Conservation (phyloP, 2,329 filamentous ascomycete species). For the Talaromyces sp. region DNA sequence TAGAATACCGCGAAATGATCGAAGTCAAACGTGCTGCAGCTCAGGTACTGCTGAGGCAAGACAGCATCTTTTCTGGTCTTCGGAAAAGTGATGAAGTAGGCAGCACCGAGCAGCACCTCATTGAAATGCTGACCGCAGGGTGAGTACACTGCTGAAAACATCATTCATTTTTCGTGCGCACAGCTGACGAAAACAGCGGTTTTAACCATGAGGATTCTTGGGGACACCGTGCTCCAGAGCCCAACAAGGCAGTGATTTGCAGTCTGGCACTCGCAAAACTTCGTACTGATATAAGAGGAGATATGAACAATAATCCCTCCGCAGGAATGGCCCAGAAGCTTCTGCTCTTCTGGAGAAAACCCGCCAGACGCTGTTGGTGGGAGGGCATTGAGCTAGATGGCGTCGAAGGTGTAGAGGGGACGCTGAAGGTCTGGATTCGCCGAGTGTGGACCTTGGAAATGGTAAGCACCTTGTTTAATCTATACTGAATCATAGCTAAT, state of each 20-base stretch:
- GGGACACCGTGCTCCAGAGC: conserved; percentile 96
- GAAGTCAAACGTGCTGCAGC: conserved; percentile 91
- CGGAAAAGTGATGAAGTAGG: conserved; percentile 93
- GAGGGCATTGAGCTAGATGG: conserved; percentile 88
- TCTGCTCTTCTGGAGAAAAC: conserved; percentile 95
- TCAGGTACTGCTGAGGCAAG: conserved; percentile 75
- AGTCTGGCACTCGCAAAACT: conserved; percentile 88
- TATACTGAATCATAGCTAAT: conserved; percentile 10
- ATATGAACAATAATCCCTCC: conserved; percentile 66
- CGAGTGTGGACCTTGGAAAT: conserved; percentile 98
- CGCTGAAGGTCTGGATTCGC: conserved; percentile 95
- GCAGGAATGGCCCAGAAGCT: conserved; percentile 99
- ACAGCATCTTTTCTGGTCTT: conserved; percentile 92
- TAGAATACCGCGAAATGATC: conserved; percentile 85
- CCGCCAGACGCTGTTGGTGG: conserved; percentile 96
- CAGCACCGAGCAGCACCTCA: conserved; percentile 94
- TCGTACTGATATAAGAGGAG: conserved; percentile 79
- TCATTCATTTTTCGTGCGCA: background rate
- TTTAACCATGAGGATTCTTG: conserved; percentile 94
- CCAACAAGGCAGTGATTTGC: conserved; percentile 97
- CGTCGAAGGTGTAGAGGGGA: conserved; percentile 84
- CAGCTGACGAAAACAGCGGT: conserved; percentile 52
- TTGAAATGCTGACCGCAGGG: conserved; percentile 99
- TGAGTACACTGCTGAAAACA: conserved; percentile 45
- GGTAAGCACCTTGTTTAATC: conserved; percentile 39